A percentile compares a stretch with the other conserved stretches of the same genome.
phyloP scores from a whole-genome alignment of 306 rosid species.

The Cucumis cinereus region DNA sequence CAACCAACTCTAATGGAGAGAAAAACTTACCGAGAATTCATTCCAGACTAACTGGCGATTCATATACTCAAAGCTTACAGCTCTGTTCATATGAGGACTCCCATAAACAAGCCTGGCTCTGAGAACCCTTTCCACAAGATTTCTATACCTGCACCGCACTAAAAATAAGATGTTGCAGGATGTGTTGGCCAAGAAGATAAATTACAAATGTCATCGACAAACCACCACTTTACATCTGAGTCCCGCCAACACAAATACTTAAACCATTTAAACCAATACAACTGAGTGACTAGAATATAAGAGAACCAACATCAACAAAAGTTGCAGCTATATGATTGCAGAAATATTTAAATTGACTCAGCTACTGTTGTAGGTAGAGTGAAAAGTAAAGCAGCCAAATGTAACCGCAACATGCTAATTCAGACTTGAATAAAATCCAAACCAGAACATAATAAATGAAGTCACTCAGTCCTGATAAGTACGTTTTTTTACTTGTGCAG shows the following conservation, averaged over 20 bases:
- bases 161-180: background rate
- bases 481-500: background rate
- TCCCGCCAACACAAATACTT: background rate
- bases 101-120: constrained; percentile 95
- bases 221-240: background rate
- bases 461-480: background rate
- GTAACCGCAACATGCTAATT: background rate
- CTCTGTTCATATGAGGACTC: constrained; percentile 89
- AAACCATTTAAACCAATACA: background rate
- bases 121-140: constrained; percentile 83
- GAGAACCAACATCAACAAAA: background rate
- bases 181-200: background rate
- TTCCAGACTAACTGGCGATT: constrained; percentile 98
- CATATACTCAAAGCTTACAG: constrained; percentile 99
- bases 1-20: background rate
- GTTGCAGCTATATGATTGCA: background rate
- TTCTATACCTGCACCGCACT: constrained; percentile 65
- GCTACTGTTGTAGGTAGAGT: background rate
- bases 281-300: background rate
- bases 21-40: constrained; percentile 73
- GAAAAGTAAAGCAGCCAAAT: background rate
- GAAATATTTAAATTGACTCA: background rate
- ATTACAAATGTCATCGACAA: background rate
- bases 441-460: background rate
- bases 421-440: background rate